Conservation (phyloP, 441 rosid species). For the Dalechampia spathulata region DNA sequence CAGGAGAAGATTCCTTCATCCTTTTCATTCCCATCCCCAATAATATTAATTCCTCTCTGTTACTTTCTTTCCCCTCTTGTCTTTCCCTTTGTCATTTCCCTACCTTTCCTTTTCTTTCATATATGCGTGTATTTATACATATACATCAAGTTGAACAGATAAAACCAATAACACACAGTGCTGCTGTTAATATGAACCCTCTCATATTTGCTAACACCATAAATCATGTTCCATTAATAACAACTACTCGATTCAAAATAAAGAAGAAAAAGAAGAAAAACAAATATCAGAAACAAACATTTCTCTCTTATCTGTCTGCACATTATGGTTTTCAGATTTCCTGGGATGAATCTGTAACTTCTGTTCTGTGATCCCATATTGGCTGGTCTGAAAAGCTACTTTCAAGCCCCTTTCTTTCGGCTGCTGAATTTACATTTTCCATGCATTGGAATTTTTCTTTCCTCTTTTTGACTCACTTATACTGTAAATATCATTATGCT, state of each 20-base stretch:
- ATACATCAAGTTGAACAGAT: no score
- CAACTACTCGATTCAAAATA: no score
- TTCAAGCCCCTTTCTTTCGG: neutral
- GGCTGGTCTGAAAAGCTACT: constrained; percentile 9
- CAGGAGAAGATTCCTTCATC: constrained; percentile 8
- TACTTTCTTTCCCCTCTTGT: neutral
- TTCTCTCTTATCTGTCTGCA: neutral
- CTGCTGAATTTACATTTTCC: neutral
- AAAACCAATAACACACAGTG: no score
- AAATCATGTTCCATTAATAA: no score
- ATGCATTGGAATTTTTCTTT: no score
- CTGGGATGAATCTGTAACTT: constrained; percentile 8
- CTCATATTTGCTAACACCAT: no score
- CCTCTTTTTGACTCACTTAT: no score
- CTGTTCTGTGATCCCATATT: constrained; percentile 10
- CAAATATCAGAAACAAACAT: neutral
- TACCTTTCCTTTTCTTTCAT: neutral
- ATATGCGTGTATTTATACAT: no score
- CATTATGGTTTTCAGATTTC: constrained; percentile 1
- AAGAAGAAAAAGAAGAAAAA: no score
- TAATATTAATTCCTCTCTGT: neutral
- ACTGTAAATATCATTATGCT: no score
- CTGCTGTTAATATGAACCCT: no score
- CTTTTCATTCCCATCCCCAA: neutral
- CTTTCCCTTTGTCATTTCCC: neutral